Conservation (phyloP, 768 basidiomycete species). For the Lentinula raphanica region DNA sequence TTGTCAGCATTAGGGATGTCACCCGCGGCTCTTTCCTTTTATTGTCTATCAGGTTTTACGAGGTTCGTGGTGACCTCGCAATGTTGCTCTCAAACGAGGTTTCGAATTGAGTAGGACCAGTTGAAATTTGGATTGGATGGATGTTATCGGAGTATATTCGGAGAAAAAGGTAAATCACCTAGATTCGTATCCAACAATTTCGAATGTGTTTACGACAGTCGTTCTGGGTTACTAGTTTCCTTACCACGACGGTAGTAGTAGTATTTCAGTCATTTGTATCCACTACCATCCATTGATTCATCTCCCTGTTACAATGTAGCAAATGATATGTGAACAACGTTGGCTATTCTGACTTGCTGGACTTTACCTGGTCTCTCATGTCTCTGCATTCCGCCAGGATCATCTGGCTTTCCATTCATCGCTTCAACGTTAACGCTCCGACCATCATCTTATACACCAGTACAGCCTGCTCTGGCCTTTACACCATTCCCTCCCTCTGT, state of each 20-base stretch:
- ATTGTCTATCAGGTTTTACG: too few relatives aligned
- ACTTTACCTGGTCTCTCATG: too few relatives aligned
- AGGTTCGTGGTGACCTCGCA: too few relatives aligned
- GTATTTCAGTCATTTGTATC: background rate
- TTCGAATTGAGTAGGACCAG: background rate
- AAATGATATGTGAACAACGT: background rate
- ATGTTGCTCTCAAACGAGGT: slow-evolving; percentile 43
- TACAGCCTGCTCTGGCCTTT: slow-evolving; percentile 58
- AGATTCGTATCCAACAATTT: too few relatives aligned
- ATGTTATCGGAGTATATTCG: too few relatives aligned
- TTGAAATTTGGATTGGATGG: background rate
- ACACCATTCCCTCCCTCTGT: slow-evolving; percentile 80
- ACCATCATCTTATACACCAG: slow-evolving; percentile 60
- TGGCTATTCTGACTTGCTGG: background rate
- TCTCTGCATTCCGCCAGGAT: too few relatives aligned
- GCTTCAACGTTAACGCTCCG: background rate
- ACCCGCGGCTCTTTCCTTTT: too few relatives aligned
- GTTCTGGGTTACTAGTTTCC: background rate
- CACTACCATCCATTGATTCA: background rate
- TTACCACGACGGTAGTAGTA: background rate
- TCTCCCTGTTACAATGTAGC: background rate
- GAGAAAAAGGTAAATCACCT: background rate
- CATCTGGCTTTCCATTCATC: too few relatives aligned
- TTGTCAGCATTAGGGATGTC: slow-evolving; percentile 71
- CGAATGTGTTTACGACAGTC: background rate